Conservation (phyloP, 306 rosid genomes). For the Ceratonia siliqua region DNA sequence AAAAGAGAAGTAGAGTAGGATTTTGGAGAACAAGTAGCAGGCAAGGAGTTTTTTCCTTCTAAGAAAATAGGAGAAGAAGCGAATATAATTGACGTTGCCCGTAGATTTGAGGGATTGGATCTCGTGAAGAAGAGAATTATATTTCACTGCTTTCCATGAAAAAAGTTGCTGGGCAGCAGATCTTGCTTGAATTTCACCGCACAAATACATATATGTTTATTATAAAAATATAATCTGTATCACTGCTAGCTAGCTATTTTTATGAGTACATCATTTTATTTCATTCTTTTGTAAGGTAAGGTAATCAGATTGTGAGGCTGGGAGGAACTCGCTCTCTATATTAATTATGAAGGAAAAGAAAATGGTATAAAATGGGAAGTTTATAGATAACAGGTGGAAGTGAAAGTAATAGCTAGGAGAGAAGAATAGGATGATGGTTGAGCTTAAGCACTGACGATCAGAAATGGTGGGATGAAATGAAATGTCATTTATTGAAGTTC, state of each 20-base stretch:
- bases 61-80: background rate
- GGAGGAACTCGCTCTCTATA: background rate
- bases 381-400: background rate
- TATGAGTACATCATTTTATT: background rate
- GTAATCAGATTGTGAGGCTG: no score
- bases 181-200: constrained; percentile 46
- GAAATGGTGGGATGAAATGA: background rate
- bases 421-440: background rate
- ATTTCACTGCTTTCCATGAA: constrained; percentile 52
- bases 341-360: background rate
- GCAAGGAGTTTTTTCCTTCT: constrained; percentile 4
- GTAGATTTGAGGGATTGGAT: constrained; percentile 50
- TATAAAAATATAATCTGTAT: no score
- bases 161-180: constrained; percentile 37
- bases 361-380: background rate
- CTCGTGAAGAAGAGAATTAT: constrained; percentile 52
- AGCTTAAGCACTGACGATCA: background rate
- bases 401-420: background rate
- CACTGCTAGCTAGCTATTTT: no score
- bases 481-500: background rate
- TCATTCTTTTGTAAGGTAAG: constrained; percentile 3
- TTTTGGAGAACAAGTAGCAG: background rate
- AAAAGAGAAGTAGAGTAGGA: background rate
- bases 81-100: background rate
- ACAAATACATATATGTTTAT: background rate